phyloP scores from a whole-genome alignment of 1,284 basidiomycete genomes.

The Trichosporon faecale region DNA sequence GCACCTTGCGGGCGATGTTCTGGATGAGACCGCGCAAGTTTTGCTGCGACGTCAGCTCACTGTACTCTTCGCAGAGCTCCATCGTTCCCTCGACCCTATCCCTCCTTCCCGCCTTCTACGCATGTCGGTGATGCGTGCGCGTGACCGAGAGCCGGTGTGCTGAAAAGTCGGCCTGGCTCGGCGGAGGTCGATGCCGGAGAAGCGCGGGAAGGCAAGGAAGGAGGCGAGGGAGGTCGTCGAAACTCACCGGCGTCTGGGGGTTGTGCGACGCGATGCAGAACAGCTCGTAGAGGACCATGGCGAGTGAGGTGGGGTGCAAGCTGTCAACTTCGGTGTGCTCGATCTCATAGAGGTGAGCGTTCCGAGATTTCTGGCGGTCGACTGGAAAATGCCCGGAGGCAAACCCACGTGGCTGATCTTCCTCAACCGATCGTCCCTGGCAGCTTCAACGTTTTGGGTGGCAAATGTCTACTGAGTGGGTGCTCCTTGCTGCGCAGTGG shows the following conservation, averaged over 20 bases:
- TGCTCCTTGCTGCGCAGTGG: no score
- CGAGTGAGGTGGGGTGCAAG: slow-evolving; percentile 14
- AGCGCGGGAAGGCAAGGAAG: no score
- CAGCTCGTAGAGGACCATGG: slow-evolving; percentile 52
- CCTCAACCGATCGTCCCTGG: background rate
- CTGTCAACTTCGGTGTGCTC: background rate
- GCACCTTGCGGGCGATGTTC: slow-evolving; percentile 42
- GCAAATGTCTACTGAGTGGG: background rate
- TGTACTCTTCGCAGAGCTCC: background rate
- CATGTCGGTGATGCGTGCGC: no score
- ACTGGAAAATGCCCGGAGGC: background rate
- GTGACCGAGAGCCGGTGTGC: background rate
- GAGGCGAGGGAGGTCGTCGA: background rate
- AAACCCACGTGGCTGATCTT: background rate
- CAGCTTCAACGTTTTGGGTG: background rate
- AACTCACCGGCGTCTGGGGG: slow-evolving; percentile 45
- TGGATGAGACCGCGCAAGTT: slow-evolving; percentile 49
- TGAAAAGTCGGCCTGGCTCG: background rate
- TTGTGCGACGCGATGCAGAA: slow-evolving; percentile 53
- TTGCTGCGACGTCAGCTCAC: slow-evolving; percentile 28
- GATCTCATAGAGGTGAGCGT: background rate
- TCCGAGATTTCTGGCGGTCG: slow-evolving; percentile 7
- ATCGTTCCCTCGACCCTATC: no score
- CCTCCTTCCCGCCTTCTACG: no score
- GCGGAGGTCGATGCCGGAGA: no score